Evolutionary conservation across 148 eudicot genomes (phyloP).

Genomic region (Linanthus parryae): DNA sequence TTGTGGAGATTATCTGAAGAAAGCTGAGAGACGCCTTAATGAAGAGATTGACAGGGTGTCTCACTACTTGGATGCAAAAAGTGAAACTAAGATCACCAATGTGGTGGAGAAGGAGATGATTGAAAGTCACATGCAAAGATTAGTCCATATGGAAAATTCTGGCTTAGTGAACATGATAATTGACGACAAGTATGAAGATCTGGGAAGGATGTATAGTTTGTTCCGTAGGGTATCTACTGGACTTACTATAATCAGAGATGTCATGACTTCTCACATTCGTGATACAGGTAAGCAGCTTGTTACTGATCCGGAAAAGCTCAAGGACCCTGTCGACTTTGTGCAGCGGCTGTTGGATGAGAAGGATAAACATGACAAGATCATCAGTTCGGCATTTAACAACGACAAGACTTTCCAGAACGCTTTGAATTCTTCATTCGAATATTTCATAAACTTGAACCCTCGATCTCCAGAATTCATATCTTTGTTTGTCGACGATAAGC

Average conservation of each 20-base stretch:
- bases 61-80: constrained; percentile 52
- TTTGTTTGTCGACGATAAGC: constrained; percentile 71
- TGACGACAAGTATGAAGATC: constrained; percentile 58
- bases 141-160: constrained; percentile 73
- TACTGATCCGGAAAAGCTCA: constrained; percentile 63
- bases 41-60: constrained; percentile 75
- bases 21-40: constrained; percentile 60
- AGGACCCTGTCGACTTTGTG: constrained; percentile 74
- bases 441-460: constrained; percentile 55
- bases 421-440: constrained; percentile 68
- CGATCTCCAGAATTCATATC: constrained; percentile 72
- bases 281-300: constrained; percentile 67
- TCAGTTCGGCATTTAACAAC: constrained; percentile 45
- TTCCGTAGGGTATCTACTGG: constrained; percentile 53
- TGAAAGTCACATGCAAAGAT: constrained; percentile 53
- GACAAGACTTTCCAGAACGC: constrained; percentile 70
- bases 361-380: constrained; percentile 61
- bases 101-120: constrained; percentile 71
- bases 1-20: constrained; percentile 63
- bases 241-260: constrained; percentile 47
- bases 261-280: constrained; percentile 59
- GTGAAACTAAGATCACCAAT: constrained; percentile 52
- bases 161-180: constrained; percentile 64
- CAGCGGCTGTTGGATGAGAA: constrained; percentile 67
- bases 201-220: constrained; percentile 57